A percentile compares a stretch with the other conserved stretches of the same genome.
These are phyloP conservation scores for Citrus reticulata DNA, from an alignment of 345 rosid genomes.

Conservation along the genomic window DNA sequence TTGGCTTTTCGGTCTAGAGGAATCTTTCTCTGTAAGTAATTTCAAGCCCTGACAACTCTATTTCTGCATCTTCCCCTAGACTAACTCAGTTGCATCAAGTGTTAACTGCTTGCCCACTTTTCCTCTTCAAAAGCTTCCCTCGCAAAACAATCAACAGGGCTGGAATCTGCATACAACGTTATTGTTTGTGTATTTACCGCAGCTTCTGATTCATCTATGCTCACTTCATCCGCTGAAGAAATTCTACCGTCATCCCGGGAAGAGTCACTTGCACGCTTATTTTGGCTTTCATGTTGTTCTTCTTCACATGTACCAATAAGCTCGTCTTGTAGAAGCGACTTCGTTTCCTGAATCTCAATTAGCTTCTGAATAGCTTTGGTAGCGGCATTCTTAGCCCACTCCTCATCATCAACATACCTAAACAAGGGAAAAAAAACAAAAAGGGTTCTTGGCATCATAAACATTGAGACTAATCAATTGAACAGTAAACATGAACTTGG, in stretches of 20 bases:
- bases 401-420: conserved; percentile 26
- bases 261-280: conserved; percentile 22
- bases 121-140: conserved; percentile 9
- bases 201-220: conserved; percentile 9
- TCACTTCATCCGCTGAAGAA: conserved; percentile 6
- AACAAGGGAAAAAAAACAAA: neutral
- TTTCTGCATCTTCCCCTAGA: neutral
- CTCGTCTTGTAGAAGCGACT: conserved; percentile 3
- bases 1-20: neutral
- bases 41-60: neutral
- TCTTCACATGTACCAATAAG: neutral
- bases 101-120: neutral
- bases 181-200: neutral
- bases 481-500: neutral
- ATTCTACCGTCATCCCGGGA: conserved; percentile 7
- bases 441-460: neutral
- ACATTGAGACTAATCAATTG: neutral
- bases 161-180: neutral
- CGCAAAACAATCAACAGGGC: neutral
- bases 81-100: neutral
- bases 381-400: conserved; percentile 37
- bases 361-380: conserved; percentile 38
- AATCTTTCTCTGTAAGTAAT: neutral
- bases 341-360: conserved; percentile 23
- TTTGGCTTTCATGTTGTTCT: conserved; percentile 13